Conservation (phyloP, 345 rosid genomes). For the Syzygium jambos region DNA sequence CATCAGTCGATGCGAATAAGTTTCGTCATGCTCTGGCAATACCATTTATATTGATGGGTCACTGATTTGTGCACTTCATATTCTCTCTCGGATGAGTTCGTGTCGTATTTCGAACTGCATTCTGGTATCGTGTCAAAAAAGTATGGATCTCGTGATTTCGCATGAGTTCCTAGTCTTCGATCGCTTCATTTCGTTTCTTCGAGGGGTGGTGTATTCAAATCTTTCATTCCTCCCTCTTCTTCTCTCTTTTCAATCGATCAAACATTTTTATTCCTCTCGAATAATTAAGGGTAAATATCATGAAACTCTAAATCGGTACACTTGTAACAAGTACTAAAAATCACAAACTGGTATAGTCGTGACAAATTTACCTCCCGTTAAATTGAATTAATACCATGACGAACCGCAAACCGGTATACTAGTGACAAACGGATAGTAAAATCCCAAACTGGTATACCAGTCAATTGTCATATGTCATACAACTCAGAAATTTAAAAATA, state of each 20-base stretch:
- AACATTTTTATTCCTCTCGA: background rate
- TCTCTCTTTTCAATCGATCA: background rate
- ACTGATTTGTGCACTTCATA: background rate
- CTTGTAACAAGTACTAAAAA: no score
- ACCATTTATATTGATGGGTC: background rate
- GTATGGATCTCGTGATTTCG: no score
- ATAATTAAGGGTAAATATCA: no score
- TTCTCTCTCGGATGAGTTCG: background rate
- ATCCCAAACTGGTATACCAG: no score
- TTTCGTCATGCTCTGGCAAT: background rate
- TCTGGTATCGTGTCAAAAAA: background rate
- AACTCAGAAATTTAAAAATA: no score
- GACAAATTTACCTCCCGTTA: no score
- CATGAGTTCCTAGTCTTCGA: background rate
- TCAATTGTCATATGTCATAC: no score
- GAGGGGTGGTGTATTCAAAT: background rate
- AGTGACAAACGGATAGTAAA: no score
- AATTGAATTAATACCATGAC: no score
- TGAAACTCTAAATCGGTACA: no score
- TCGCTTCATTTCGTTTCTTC: background rate
- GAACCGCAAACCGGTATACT: no score
- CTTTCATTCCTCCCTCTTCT: background rate
- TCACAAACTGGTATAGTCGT: no score
- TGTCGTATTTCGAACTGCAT: background rate
- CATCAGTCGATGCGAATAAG: fast-evolving